Base-by-base conservation (phyloP, 148 eudicot species). In the Drosera capensis region DNA sequence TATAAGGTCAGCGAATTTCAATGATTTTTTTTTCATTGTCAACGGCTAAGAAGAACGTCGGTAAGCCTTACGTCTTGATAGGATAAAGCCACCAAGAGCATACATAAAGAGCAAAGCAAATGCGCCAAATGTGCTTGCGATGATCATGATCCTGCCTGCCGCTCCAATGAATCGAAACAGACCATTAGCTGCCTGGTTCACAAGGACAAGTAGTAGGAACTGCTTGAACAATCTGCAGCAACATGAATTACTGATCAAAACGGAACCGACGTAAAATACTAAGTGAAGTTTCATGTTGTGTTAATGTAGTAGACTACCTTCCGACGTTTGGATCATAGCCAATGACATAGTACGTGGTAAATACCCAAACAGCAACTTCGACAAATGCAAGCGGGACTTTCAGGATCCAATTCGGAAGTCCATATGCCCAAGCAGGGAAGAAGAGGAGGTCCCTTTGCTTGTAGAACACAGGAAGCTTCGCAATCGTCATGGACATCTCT, bases 381-480 rank as follows among this genome's bases (percentile, higher is more conserved):
- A 78, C 25, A 23, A 73, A 48, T 49, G 82, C 48, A 8, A 77
- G 22, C 0, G 95, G 86, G 15, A 85, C 68, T 57, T 70, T 77
- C 20, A 80, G 67, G 48, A 85, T 19, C 92, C 82, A 77, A 29
- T 41, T 44, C n/a, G 92, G 95, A 56, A 85, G 61, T 19, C 80
- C 67, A 64, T 80, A 80, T 6, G 82, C 69, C 92, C 95, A 85
- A 3, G 83, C 31, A 0, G 95, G 92, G 40, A 59, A 85, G 57
- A 85, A 80, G 20, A 68, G 76, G 43, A 73, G 66, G 58, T 77
- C 82, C 15, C 86, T 51, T 31, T 80, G 90, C 64, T 85, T 77
- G 46, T 67, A 75, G 53, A 80, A 85, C 24, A 80, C 86, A 0
- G 86, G 86, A 58, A 85, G 95, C 49, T 74, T 85, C 5, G 55